Conservation (phyloP, 176 grass and related monocot species). For the Carex cristatella region DNA sequence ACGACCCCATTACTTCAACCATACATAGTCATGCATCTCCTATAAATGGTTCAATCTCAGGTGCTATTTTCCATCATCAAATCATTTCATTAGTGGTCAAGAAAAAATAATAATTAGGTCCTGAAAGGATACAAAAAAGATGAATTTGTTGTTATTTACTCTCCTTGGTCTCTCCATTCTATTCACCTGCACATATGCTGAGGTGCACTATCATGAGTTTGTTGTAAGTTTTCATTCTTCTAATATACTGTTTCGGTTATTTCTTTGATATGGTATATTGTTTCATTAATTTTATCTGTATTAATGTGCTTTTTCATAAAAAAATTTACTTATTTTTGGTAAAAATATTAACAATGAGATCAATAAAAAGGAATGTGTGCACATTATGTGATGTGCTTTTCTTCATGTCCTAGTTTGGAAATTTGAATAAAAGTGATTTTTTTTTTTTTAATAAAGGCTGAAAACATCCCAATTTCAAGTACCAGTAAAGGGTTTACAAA, state of each 20-base stretch:
- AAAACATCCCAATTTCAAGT: too few species aligned
- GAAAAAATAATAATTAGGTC: neutral
- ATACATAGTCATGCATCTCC: neutral
- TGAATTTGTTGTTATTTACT: constrained; percentile 9
- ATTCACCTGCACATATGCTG: constrained; percentile 13
- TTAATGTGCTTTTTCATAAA: neutral
- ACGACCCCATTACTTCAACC: constrained; percentile 20
- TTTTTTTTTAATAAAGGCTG: too few species aligned
- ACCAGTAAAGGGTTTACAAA: too few species aligned
- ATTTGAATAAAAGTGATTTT: neutral
- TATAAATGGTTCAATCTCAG: constrained; percentile 24
- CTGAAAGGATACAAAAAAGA: constrained; percentile 9
- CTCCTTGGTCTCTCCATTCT: constrained; percentile 18
- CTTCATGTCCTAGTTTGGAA: neutral
- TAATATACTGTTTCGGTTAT: neutral
- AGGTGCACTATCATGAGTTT: constrained; percentile 74
- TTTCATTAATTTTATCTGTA: neutral
- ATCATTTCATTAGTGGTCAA: neutral
- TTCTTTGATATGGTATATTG: too few species aligned
- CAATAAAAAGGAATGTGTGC: neutral
- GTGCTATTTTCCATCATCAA: constrained; percentile 7
- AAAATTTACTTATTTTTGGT: neutral
- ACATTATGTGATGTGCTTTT: neutral
- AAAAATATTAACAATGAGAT: neutral
- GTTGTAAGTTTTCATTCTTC: constrained; percentile 38